Evolutionary conservation across 192 early-diverging fungal genomes (phyloP), one percentile per base, ranked within the genome.

Genomic region (Linnemannia hyalina): DNA sequence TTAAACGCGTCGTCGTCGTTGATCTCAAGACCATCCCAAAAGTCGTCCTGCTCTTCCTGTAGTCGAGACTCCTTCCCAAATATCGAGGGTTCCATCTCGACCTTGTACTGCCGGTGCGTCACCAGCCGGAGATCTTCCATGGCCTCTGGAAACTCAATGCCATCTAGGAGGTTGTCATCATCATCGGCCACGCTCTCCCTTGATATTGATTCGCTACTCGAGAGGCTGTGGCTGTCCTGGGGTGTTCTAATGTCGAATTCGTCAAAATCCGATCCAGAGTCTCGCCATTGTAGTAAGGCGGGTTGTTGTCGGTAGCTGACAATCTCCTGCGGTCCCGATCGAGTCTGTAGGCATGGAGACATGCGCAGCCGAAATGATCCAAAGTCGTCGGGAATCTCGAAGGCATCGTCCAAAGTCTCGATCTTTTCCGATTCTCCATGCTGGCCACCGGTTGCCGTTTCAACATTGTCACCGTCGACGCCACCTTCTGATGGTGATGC

Each of bases 21-120:
- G n/a, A 85, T 44, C 16, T 80, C 83, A 2, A 85, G 32, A 1
- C 78, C 83, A 40, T 80, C 83, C 83, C 83, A 85, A 26, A 85
- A 85, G 29, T 80, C 78, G 6, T 85, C 83, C 26, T 65, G 82
- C 3, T 85, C 83, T 6, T 80, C 78, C 20, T 74, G 83, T n/a
- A 74, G 55, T 15, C 44, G 40, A n/a, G 77, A 75, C 13, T 85
- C 82, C 38, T 71, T 78, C 7, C 82, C 77, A 38, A 85, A 74
- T 44, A 75, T 76, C 3, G 81, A 77, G 35, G 81, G 74, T 1
- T 82, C 70, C 6, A 40, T 63, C 38, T 82, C 75, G 16, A 70
- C 44, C 63, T 75, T 52, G 46, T 81, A 81, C 32, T 74, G 73
- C 32, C 80, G 73, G 18, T 74, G 70, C 3, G 68, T 75, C 20